These are phyloP conservation scores for Termitomyces titanicus DNA, from an alignment of 768 basidiomycete genomes.

Conservation along the genomic window DNA sequence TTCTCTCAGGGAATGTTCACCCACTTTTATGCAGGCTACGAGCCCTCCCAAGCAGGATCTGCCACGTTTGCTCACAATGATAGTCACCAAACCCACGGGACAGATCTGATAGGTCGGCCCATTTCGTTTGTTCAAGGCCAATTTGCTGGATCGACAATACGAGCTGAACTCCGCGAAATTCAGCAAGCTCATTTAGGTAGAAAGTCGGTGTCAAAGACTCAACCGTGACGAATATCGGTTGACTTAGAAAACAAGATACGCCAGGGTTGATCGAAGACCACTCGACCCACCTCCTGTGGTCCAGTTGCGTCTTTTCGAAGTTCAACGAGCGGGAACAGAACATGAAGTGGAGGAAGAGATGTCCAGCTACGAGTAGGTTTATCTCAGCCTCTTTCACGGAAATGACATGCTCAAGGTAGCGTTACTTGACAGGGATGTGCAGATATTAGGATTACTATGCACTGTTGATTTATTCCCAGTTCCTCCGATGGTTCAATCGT, in stretches of 20 bases:
- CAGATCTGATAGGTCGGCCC: slow-evolving; percentile 41
- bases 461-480: slow-evolving; percentile 77
- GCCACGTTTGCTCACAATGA: slow-evolving; percentile 1
- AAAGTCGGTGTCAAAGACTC: slow-evolving; percentile 39
- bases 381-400: background rate
- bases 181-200: slow-evolving; percentile 68
- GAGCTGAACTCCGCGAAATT: slow-evolving; percentile 51
- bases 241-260: slow-evolving; percentile 39
- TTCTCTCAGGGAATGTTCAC: slow-evolving; percentile 9
- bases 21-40: slow-evolving; percentile 12
- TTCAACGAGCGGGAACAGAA: slow-evolving; percentile 38
- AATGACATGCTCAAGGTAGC: slow-evolving; percentile 1
- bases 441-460: slow-evolving; percentile 67
- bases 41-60: slow-evolving; percentile 7
- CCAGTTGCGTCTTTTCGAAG: slow-evolving; percentile 44
- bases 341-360: slow-evolving; percentile 41
- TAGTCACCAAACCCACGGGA: slow-evolving; percentile 17
- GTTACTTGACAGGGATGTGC: slow-evolving; percentile 43
- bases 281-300: slow-evolving; percentile 68
- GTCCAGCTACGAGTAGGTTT: slow-evolving; percentile 43
- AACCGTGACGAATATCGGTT: slow-evolving; percentile 2
- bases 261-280: slow-evolving; percentile 58
- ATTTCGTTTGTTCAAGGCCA: slow-evolving; percentile 58
- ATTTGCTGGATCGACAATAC: slow-evolving; percentile 55
- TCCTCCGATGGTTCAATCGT: slow-evolving; percentile 16